These are phyloP conservation scores for Casuarina glauca DNA, from an alignment of 306 rosid genomes.

Conservation along the genomic window DNA sequence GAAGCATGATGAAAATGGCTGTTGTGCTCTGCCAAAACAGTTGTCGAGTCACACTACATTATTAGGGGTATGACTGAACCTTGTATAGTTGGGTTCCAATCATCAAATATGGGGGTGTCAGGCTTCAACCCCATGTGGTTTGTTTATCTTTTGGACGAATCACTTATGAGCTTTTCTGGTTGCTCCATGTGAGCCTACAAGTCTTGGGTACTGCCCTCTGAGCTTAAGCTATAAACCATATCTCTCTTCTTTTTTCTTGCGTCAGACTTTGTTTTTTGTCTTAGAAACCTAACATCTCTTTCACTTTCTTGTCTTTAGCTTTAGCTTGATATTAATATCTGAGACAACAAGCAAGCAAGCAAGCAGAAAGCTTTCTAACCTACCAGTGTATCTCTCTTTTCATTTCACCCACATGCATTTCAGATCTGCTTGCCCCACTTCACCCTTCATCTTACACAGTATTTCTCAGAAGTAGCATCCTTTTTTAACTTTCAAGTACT, in stretches of 20 bases:
- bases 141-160: constrained; percentile 38
- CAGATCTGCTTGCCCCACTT: constrained; percentile 32
- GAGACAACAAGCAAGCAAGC: constrained; percentile 16
- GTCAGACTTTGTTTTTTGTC: not conserved
- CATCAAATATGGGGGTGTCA: constrained; percentile 29
- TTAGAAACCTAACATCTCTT: constrained; percentile 23
- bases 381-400: not conserved
- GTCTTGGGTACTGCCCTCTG: constrained; percentile 14
- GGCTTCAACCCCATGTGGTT: constrained; percentile 60
- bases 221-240: not conserved
- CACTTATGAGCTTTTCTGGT: constrained; percentile 38
- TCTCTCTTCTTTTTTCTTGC: constrained; percentile 11
- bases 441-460: not conserved
- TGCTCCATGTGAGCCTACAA: constrained; percentile 45
- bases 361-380: constrained; percentile 7
- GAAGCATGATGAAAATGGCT: too few species aligned
- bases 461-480: not conserved
- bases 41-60: not conserved
- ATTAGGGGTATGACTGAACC: not conserved
- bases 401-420: constrained; percentile 47
- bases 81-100: constrained; percentile 29
- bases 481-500: not conserved
- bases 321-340: not conserved
- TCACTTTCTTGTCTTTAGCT: constrained; percentile 17
- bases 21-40: too few species aligned